These are phyloP conservation scores for Plasmodium gaboni DNA, from an alignment of 169 alveolate genomes.

Conservation along the genomic window DNA sequence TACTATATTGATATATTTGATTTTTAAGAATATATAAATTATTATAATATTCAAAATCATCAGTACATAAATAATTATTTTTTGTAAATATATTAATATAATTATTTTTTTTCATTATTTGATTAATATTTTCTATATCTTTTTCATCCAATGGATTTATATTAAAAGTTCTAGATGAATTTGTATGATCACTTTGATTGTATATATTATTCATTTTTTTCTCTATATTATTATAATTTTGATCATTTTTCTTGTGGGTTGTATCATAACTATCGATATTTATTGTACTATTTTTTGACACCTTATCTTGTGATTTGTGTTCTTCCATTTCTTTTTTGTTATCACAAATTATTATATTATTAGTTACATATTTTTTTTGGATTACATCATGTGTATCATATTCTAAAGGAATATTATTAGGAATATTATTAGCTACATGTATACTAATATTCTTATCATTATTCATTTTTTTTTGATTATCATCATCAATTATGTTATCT, in stretches of 20 bases:
- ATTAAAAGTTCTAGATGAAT: neutral
- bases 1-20: constrained; percentile 24
- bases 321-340: too few species aligned
- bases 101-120: constrained; percentile 64
- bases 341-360: too few species aligned
- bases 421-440: too few species aligned
- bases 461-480: neutral
- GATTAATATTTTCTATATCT: constrained; percentile 32
- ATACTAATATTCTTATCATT: too few species aligned
- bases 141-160: constrained; percentile 12
- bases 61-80: constrained; percentile 27
- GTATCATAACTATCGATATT: too few species aligned
- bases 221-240: too few species aligned
- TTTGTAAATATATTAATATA: constrained; percentile 64
- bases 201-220: neutral
- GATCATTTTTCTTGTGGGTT: too few species aligned
- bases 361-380: too few species aligned
- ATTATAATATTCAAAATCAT: constrained; percentile 57
- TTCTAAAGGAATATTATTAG: too few species aligned
- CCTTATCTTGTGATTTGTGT: too few species aligned
- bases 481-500: neutral
- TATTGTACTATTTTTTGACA: too few species aligned
- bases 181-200: neutral
- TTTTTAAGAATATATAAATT: constrained; percentile 31
- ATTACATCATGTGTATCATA: too few species aligned